Base-by-base conservation (phyloP, 306 rosid genomes). In the Rosa lucieae region DNA sequence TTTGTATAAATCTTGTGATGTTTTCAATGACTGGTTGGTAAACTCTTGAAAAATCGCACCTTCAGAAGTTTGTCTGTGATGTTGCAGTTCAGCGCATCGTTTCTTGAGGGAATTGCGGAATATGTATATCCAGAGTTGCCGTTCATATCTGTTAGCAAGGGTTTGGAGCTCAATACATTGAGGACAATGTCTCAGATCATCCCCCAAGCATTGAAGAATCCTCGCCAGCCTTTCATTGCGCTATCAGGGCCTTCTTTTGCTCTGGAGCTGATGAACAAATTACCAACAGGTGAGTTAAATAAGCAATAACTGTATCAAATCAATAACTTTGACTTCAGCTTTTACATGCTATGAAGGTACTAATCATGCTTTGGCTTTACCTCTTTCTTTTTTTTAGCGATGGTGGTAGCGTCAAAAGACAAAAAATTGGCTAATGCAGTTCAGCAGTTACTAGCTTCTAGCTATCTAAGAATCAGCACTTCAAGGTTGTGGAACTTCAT, bases 171-270 rank as follows among this genome's bases (percentile, higher is more conserved):
- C 70, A 92, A 94, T 81, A 87, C 97, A 21, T 75, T 92, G 86
- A 90, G 97, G 85, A 91, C 87, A 89, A 92, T 92, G 97, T 94
- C 97, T 81, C 99, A 92, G 86, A 85, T 94, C 77, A 92, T 91
- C 80, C 97, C 97, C 65, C 94, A 88, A 78, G 91, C 95, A 65
- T 82, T 94, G 67, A 82, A 70, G 70, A 94, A 94, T 83, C 91
- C 92, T 82, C 97, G 97, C 67, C 97, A 94, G 80, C 97, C 99
- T 84, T 92, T 94, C 81, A 89, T 92, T 62, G 97, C 99, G 49
- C 79, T 94, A 47, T 94, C 99, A 0, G 97, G 97, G 82, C 99
- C 99, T 83, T 94, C 99, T 62, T 92, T 94, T 83, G 97, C 97
- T 13, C 77, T 86, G 65, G 97, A 94, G 78, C 85, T 94, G 67